A percentile compares a stretch with the other conserved stretches of the same genome.
Conservation (phyloP, 2,329 filamentous ascomycete genomes). For the Aspergillus pseudonomiae region DNA sequence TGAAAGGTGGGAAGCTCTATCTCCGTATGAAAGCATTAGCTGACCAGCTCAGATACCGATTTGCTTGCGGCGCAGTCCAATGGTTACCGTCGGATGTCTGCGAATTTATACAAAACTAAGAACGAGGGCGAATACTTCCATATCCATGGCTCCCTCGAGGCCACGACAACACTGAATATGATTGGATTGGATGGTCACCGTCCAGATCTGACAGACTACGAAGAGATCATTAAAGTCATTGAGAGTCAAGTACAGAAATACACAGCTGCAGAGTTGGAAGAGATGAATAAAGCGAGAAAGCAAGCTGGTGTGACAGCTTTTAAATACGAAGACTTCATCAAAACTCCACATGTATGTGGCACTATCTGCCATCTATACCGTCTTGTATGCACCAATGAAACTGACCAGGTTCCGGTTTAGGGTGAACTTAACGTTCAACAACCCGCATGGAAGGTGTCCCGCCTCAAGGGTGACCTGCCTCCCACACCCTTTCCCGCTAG, state of each 20-base stretch:
- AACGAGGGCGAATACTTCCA: conserved; percentile 71
- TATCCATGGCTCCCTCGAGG: conserved; percentile 74
- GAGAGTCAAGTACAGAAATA: conserved; percentile 61
- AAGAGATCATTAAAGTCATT: conserved; percentile 61
- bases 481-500: conserved; percentile 33
- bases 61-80: conserved; percentile 70
- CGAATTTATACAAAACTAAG: conserved; percentile 71
- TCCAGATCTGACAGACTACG: conserved; percentile 64
- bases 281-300: conserved; percentile 56
- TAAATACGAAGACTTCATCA: conserved; percentile 62
- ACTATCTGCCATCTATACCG: neutral
- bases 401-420: conserved; percentile 13
- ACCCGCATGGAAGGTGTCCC: conserved; percentile 40
- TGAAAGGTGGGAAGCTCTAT: conserved; percentile 36
- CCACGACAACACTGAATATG: conserved; percentile 70
- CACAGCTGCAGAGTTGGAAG: conserved; percentile 60
- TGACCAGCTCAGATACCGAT: conserved; percentile 64
- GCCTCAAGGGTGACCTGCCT: conserved; percentile 30
- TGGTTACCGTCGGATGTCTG: conserved; percentile 71
- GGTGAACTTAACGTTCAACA: conserved; percentile 40
- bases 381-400: neutral
- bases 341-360: conserved; percentile 56
- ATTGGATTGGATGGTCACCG: conserved; percentile 66
- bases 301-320: conserved; percentile 65
- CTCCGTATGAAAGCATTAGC: neutral